Conservation (phyloP, 805 yeast species). For the Kodamaea nitidulidarum region DNA sequence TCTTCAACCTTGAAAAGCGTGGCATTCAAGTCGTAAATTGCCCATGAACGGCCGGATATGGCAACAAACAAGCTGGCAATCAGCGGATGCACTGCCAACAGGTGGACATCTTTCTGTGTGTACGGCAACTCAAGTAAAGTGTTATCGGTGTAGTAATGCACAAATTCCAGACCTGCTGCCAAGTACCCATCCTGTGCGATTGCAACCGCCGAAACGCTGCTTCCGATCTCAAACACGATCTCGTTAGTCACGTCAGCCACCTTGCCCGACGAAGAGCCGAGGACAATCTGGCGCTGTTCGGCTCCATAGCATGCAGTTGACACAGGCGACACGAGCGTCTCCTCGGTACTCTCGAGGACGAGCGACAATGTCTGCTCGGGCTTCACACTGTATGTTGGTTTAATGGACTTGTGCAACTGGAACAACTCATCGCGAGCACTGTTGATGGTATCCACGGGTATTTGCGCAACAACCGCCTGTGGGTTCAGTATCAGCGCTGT, state of each 20-base stretch:
- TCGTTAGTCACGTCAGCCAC: constrained; percentile 6
- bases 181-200: constrained; percentile 2
- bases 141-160: constrained; percentile 1
- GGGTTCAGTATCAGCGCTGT: constrained; percentile 33
- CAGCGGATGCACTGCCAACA: constrained; percentile 31
- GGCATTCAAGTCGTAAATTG: constrained; percentile 12
- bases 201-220: constrained; percentile 2
- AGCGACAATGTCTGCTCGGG: constrained; percentile 14
- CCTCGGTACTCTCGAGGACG: constrained; percentile 8
- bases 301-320: constrained; percentile 1
- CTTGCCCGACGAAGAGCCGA: constrained; percentile 4
- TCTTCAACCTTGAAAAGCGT: constrained; percentile 7
- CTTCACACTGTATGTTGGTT: constrained; percentile 19
- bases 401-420: constrained; percentile 33
- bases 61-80: constrained; percentile 25
- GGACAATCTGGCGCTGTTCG: not conserved
- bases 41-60: constrained; percentile 24
- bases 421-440: constrained; percentile 32
- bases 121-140: not conserved
- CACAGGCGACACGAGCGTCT: not conserved
- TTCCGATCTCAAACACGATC: constrained; percentile 7
- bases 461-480: constrained; percentile 15
- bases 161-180: not conserved
- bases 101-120: not conserved
- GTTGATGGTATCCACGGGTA: constrained; percentile 21